Evolutionary conservation across 2,329 filamentous ascomycete species (phyloP).

Genomic region (Fusarium keratoplasticum): DNA sequence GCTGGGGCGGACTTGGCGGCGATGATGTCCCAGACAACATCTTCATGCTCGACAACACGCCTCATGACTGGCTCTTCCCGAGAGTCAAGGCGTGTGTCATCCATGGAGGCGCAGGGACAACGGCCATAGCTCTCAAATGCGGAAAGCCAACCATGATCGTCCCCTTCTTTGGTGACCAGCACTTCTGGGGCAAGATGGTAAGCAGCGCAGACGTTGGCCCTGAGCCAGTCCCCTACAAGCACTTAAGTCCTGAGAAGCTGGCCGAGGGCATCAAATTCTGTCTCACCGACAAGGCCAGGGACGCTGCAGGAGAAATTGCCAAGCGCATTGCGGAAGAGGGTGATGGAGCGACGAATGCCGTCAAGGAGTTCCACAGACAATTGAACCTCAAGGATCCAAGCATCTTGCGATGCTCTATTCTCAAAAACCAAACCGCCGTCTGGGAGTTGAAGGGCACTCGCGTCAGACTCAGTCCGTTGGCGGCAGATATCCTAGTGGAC

Average conservation of each 20-base stretch:
- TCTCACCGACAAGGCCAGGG: conserved; percentile 69
- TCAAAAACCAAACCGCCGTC: conserved; percentile 71
- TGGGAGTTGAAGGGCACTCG: conserved; percentile 74
- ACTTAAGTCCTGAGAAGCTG: conserved; percentile 70
- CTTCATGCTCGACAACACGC: conserved; percentile 79
- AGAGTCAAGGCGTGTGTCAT: conserved; percentile 75
- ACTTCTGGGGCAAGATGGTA: conserved; percentile 82
- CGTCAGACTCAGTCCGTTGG: conserved; percentile 70
- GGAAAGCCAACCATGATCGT: conserved; percentile 80
- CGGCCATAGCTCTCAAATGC: conserved; percentile 78
- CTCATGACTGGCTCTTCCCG: conserved; percentile 83
- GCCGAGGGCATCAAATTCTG: conserved; percentile 78
- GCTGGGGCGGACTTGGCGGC: conserved; percentile 78
- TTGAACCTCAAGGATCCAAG: conserved; percentile 63
- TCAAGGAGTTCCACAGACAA: conserved; percentile 73
- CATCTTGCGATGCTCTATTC: conserved; percentile 74
- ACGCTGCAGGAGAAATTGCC: conserved; percentile 70
- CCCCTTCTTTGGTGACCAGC: conserved; percentile 83
- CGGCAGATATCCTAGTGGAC: conserved; percentile 73
- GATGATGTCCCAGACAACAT: conserved; percentile 70
- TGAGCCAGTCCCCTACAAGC: conserved; percentile 75
- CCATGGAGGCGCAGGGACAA: conserved; percentile 83
- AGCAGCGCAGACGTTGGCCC: conserved; percentile 73
- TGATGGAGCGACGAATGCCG: conserved; percentile 77
- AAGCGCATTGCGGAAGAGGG: conserved; percentile 71